Evolutionary conservation across 2,329 filamentous ascomycete species (phyloP).

Genomic region (Alternaria ventricosa): DNA sequence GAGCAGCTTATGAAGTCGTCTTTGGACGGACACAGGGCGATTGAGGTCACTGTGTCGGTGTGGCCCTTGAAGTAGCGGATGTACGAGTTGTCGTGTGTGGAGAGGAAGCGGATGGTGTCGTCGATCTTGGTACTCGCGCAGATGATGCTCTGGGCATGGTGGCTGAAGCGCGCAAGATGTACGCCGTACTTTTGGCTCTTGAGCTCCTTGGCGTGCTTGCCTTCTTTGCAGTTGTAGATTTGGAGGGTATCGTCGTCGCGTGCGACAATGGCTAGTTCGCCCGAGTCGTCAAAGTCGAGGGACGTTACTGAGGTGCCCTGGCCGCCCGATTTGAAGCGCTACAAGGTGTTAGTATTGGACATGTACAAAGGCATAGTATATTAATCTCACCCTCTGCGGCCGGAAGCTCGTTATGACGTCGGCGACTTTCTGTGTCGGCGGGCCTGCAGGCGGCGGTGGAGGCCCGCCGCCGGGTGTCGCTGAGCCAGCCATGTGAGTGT

Average conservation of each 20-base stretch:
- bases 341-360: conserved; percentile 13
- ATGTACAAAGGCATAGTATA: not conserved
- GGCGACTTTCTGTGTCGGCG: conserved; percentile 65
- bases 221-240: conserved; percentile 91
- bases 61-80: conserved; percentile 96
- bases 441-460: conserved; percentile 41
- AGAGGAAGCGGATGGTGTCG: conserved; percentile 84
- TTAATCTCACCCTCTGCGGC: conserved; percentile 72
- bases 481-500: conserved; percentile 41
- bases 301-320: conserved; percentile 76
- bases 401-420: conserved; percentile 80
- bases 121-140: conserved; percentile 97
- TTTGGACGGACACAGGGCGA: conserved; percentile 82
- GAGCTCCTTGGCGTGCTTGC: conserved; percentile 84
- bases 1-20: conserved; percentile 94
- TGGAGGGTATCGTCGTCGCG: conserved; percentile 95
- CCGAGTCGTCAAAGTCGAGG: conserved; percentile 94
- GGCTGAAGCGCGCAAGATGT: conserved; percentile 92
- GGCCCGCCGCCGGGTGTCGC: conserved; percentile 37
- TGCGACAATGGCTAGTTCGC: conserved; percentile 88
- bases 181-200: conserved; percentile 97
- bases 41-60: conserved; percentile 79
- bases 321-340: conserved; percentile 55
- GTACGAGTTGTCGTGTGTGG: conserved; percentile 93
- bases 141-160: conserved; percentile 87